Conservation (phyloP, 2,329 filamentous ascomycete genomes). For the Aspergillus nomiae region DNA sequence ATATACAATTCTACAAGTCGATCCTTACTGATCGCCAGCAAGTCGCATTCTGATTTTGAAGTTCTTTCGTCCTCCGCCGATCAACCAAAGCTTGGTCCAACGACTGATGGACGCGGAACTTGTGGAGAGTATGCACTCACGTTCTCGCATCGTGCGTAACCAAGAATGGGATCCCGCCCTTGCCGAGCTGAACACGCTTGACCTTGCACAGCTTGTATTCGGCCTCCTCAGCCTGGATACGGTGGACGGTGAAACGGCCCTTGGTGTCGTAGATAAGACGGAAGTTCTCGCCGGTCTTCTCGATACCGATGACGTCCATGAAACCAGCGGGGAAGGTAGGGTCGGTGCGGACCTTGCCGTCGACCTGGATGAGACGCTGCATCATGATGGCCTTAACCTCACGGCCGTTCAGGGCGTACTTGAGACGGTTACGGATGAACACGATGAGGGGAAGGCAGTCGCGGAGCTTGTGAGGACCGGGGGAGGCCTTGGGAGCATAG, state of each 20-base stretch:
- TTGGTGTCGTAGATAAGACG: constrained; percentile 99
- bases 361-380: constrained; percentile 99
- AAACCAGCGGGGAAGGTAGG: constrained; percentile 95
- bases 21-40: constrained; percentile 38
- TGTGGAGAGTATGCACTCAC: constrained; percentile 72
- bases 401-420: constrained; percentile 99
- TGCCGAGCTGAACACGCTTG: constrained; percentile 98
- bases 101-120: constrained; percentile 97
- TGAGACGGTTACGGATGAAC: constrained; percentile 90
- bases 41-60: constrained; percentile 19
- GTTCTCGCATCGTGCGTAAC: constrained; percentile 99
- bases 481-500: constrained; percentile 69
- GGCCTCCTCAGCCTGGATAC: constrained; percentile 97
- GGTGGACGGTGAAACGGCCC: constrained; percentile 99
- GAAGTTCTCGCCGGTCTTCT: constrained; percentile 99
- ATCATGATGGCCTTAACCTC: constrained; percentile 98
- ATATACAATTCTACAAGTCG: constrained; percentile 24
- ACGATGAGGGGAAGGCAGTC: constrained; percentile 99
- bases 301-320: constrained; percentile 99
- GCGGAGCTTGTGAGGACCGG: constrained; percentile 98
- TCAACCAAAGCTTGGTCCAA: constrained; percentile 99
- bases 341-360: constrained; percentile 99
- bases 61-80: constrained; percentile 43
- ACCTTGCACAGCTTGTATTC: constrained; percentile 99
- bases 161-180: constrained; percentile 99